Evolutionary conservation across 1,284 basidiomycete genomes (phyloP), one percentile per base, ranked within the genome.

Genomic region (Leccinum angustisporum): DNA sequence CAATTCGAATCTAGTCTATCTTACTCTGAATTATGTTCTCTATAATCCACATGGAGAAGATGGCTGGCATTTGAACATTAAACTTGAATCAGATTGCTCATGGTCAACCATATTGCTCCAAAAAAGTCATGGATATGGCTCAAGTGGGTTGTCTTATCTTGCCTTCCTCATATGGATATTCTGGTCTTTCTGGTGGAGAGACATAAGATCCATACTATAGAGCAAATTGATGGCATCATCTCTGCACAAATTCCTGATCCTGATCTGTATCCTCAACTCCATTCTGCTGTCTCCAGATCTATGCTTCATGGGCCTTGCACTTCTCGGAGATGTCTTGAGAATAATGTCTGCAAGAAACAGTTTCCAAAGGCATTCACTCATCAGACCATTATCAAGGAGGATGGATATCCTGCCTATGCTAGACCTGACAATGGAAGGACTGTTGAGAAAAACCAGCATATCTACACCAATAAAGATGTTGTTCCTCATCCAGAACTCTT

Each of bases 1-100:
- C 64, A 70, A 81, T 16, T 57, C 66, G 0, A 71, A 79, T 65
- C 73, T 73, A 10, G 63, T 72, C 0, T 81, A 81, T 66, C 50
- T 67, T 0, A 65, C 75, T 0, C 65, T 81, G 0, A 75, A 79
- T 14, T 80, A 81, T 75, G 72, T 78, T 0, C 64, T 0, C 64
- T 64, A 80, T 0, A 81, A 80, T 65, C 78, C 77, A 11, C n/a
- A 55, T 70, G 79, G 65, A 48, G 33, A 33, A 11, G 10, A 33
- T 33, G 4, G 33, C 33, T 33, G 10, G 33, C 10, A 33, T 33
- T 33, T 66, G 4, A 43, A 73, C 0, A 66, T 81, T 18, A 62
- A 56, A 0, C 40, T 69, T n/a, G n/a, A n/a, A n/a, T 2, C 48
- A 62, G 7, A 0, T 31, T 3, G 1, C 1, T 13, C 5, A 36